Base-by-base conservation (phyloP, 225 moss, liverwort and hornwort species). In the Marchantia paleacea region DNA sequence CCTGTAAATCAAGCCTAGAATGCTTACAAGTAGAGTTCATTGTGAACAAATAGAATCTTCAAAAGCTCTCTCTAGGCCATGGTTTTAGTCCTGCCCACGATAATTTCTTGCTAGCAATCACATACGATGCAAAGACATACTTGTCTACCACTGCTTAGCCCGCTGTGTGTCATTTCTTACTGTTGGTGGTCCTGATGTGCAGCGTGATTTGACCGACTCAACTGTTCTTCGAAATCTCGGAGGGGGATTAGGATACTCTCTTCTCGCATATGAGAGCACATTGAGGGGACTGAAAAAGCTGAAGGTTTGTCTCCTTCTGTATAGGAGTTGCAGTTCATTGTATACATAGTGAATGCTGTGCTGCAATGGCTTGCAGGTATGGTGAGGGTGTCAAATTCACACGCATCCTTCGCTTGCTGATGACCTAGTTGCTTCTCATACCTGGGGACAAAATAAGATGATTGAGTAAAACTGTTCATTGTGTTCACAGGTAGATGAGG, bases 141-240 rank as follows among this genome's bases (percentile, higher is more conserved):
- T 50, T 10, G 10, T 51, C 24, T 66, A 29, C 54, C 3, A 55
- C 74, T 74, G 54, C 55, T 55, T 6, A 30, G 24, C 14, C 3
- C 54, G 6, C 28, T 55, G 9, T 15, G 57, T 28, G 6, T 53
- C 15, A 55, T 28, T 74, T 74, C n/a, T 73, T 52, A 26, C 14
- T 10, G 9, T 10, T 51, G 52, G 13, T 1, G 82, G 9, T 22
- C 48, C 31, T 47, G 78, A 62, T 72, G 53, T 90, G 76, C 90
- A 96, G 96, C 89, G 94, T 51, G 96, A 96, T 73, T 85, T 92
- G 83, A 89, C 91, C 16, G 94, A 96, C 80, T 94, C 96, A 10
- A 96, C 92, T 28, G 96, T 94, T 14, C 92, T 94, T 24, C 93
- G 94, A 70, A 94, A 92, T 81, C 86, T 96, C 54, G 96, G 96